Evolutionary conservation across 768 basidiomycete species (phyloP).

Genomic region (Hypsizygus marmoreus): DNA sequence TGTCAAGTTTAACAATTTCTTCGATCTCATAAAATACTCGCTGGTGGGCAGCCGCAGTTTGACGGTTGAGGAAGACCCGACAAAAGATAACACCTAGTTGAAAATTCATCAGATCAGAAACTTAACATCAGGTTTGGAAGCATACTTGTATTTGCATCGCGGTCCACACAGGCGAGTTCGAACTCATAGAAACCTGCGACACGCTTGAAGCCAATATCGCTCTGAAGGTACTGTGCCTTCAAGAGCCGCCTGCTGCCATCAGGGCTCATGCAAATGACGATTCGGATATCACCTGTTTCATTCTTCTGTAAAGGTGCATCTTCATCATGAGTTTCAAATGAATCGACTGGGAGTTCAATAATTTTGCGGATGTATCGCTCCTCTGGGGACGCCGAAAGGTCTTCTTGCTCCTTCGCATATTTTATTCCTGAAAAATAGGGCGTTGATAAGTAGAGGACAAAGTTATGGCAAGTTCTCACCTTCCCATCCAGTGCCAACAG

Average conservation of each 20-base stretch:
- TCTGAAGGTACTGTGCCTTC: constrained; percentile 22
- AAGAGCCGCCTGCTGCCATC: constrained; percentile 20
- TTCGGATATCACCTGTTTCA: constrained; percentile 15
- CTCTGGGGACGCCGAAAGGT: neutral
- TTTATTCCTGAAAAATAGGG: constrained; percentile 11
- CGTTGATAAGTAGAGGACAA: neutral
- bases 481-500: neutral
- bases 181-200: constrained; percentile 28
- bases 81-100: constrained; percentile 3
- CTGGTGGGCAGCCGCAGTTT: constrained; percentile 22
- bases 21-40: constrained; percentile 18
- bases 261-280: constrained; percentile 26
- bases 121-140: neutral
- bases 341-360: neutral
- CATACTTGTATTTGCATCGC: constrained; percentile 19
- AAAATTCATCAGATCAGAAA: neutral
- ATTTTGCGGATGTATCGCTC: constrained; percentile 1
- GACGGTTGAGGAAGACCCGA: constrained; percentile 5
- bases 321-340: neutral
- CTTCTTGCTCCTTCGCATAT: constrained; percentile 14
- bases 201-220: constrained; percentile 28
- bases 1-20: constrained; percentile 22
- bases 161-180: constrained; percentile 22
- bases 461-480: constrained; percentile 3
- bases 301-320: constrained; percentile 1